Conservation (phyloP, 2,329 filamentous ascomycete species). For the Talaromyces funiculosus region DNA sequence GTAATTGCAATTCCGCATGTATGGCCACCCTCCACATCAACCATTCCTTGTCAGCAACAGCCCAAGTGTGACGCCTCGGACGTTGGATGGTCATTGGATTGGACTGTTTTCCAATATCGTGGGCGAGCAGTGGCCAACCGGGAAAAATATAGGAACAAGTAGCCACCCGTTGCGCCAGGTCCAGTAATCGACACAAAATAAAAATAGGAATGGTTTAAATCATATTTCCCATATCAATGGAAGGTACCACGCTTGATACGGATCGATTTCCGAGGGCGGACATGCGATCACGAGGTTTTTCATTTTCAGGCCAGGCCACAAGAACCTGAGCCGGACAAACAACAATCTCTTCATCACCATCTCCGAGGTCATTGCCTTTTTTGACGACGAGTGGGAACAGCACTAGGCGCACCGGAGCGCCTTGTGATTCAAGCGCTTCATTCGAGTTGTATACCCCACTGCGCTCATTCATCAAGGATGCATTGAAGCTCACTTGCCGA, state of each 20-base stretch:
- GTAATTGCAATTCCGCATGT: constrained; percentile 59
- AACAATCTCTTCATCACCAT: constrained; percentile 89
- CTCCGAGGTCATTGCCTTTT: constrained; percentile 81
- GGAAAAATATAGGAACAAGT: not conserved
- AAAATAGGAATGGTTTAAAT: constrained; percentile 22
- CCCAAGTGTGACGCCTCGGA: constrained; percentile 14
- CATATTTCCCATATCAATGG: constrained; percentile 41
- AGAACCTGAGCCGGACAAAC: constrained; percentile 93
- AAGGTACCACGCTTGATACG: constrained; percentile 39
- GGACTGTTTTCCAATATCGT: not conserved
- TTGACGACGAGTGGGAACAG: constrained; percentile 96
- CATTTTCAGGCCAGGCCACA: constrained; percentile 53
- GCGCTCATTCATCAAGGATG: constrained; percentile 89
- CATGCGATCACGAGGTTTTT: constrained; percentile 25
- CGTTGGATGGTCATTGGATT: not conserved
- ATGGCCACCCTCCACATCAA: constrained; percentile 71
- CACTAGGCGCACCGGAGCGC: constrained; percentile 79
- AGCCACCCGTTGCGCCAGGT: not conserved
- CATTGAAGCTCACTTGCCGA: constrained; percentile 85
- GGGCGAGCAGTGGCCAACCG: not conserved
- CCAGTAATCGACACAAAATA: not conserved
- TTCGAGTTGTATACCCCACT: constrained; percentile 66
- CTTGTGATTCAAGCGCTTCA: constrained; percentile 70
- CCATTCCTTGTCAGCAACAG: not conserved
- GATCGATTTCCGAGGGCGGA: constrained; percentile 34